Evolutionary conservation across 768 basidiomycete species (phyloP), one percentile per base, ranked within the genome.

Genomic region (Termitomyces sp.): DNA sequence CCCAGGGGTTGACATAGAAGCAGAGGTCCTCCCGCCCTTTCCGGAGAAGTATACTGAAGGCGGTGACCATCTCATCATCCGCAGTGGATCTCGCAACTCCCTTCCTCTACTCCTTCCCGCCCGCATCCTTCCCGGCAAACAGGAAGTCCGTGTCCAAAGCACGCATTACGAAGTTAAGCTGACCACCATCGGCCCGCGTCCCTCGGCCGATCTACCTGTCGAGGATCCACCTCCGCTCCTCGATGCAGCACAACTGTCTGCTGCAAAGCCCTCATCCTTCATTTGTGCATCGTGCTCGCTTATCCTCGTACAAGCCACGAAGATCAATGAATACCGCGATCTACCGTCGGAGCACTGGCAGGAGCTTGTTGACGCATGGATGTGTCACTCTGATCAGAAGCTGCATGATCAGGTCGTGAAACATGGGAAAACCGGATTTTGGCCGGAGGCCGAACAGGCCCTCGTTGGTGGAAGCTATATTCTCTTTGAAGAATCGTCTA

Each of bases 311-410:
- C 79, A 87, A 37, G 72, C 79, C 0, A 70, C 82, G 5, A 74
- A 71, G 42, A 68, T 83, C 20, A 60, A 58, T 26, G 74, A 71
- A 46, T 98, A 90, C 70, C 83, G 86, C 39, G 94, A 97, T 67
- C 76, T 98, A 13, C 96, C 96, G 3, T 94, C 92, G 4, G 95
- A 98, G 67, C 89, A 98, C 65, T 98, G 96, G 96, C 88, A 93
- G 61, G 96, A 98, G 69, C 85, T 98, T 16, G 84, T 98, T 20
- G 96, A 98, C 61, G 89, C 94, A 7, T 98, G 96, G 96, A 94
- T 98, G 90, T 98, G 96, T 65, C 96, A 98, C 70, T 71, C 85
- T 9, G 94, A 97, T 65, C 94, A 96, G 74, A 85, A 82, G 43
- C 75, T 98, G 49, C 83, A 88, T 60, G 85, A 86, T 34, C 82